Evolutionary conservation across 257 asterid species (phyloP).

Genomic region (Nicotiana benthamiana): DNA sequence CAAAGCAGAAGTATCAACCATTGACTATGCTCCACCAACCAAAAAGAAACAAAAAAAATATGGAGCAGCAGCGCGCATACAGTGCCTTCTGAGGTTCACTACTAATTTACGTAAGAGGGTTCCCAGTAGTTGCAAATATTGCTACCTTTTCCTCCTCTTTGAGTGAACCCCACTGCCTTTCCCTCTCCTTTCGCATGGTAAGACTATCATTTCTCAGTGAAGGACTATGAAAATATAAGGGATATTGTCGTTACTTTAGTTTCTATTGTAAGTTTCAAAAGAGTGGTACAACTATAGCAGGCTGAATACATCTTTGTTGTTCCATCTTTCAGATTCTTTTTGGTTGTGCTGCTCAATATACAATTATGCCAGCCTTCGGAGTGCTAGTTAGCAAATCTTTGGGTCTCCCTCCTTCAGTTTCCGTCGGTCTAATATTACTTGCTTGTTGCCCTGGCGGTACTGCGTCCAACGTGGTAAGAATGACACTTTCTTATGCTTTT

Average conservation of each 20-base stretch:
- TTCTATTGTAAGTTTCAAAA: background rate
- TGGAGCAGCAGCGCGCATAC: no score
- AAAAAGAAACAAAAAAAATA: background rate
- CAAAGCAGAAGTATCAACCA: background rate
- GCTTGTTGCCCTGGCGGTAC: conserved; percentile 95
- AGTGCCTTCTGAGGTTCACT: no score
- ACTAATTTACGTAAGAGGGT: no score
- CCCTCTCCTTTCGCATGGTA: background rate
- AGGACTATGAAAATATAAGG: background rate
- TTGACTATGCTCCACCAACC: background rate
- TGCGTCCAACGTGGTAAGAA: conserved; percentile 88
- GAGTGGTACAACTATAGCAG: background rate
- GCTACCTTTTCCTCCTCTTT: background rate
- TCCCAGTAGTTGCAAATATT: no score
- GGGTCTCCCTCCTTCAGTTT: conserved; percentile 69
- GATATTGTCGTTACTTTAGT: background rate
- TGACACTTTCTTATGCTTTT: background rate
- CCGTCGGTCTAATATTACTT: conserved; percentile 81
- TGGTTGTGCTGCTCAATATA: conserved; percentile 83
- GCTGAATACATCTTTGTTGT: background rate
- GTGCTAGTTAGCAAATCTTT: conserved; percentile 53
- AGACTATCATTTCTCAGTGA: background rate
- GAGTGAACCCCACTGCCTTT: background rate
- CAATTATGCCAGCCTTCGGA: conserved; percentile 77
- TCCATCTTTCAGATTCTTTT: conserved; percentile 50